Percentiles rank a stretch among this genome's conserved stretches.
Evolutionary conservation across 2,329 filamentous ascomycete species (phyloP).

Genomic region (Aureobasidium sp.): DNA sequence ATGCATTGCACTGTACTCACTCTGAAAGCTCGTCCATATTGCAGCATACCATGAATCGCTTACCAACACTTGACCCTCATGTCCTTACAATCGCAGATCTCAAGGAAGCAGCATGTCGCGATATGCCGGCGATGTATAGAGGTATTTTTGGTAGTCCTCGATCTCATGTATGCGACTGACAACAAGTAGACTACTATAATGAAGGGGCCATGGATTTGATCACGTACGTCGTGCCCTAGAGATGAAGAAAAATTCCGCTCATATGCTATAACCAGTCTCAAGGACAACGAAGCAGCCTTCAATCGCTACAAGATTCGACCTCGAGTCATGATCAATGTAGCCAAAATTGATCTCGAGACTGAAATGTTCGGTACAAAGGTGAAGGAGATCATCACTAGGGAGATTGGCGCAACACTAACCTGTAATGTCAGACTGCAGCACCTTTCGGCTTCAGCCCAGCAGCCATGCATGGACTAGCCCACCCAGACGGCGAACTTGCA

Average conservation of each 20-base stretch:
- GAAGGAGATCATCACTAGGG: background rate
- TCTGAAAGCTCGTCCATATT: background rate
- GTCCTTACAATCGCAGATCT: constrained; percentile 8
- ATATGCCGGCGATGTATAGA: constrained; percentile 12
- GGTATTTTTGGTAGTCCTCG: background rate
- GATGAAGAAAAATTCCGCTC: background rate
- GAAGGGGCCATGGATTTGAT: constrained; percentile 18
- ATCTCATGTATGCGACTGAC: background rate
- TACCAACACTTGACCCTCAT: constrained; percentile 10
- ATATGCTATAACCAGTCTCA: background rate
- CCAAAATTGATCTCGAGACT: constrained; percentile 29
- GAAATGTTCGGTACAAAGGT: constrained; percentile 34
- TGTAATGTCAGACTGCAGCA: background rate
- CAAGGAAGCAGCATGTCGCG: constrained; percentile 5
- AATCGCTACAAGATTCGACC: constrained; percentile 30
- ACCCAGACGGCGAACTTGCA: constrained; percentile 41
- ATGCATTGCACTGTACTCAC: too few species aligned
- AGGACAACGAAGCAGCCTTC: constrained; percentile 41
- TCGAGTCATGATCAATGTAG: constrained; percentile 26
- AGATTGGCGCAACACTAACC: constrained; percentile 19
- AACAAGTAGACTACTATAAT: constrained; percentile 17
- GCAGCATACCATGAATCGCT: background rate
- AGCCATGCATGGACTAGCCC: constrained; percentile 42
- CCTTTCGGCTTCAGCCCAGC: constrained; percentile 45
- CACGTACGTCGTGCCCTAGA: constrained; percentile 3